Evolutionary conservation across 768 basidiomycete species (phyloP).

Genomic region (Psilocybe tampanensis): DNA sequence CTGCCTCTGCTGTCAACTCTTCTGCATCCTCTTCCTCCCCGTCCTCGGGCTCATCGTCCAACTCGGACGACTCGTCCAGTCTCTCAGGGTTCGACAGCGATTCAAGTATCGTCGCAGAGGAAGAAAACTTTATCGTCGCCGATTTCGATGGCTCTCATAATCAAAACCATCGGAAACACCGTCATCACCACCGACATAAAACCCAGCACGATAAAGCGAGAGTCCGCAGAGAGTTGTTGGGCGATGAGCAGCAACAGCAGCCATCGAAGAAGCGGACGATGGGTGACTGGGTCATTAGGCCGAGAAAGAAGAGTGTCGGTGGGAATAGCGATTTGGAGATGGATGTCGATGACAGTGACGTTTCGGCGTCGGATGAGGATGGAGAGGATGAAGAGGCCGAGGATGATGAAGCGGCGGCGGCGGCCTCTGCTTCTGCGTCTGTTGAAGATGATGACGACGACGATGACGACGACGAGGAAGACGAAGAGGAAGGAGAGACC

Average conservation of each 20-base stretch:
- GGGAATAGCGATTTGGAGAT: constrained; percentile 59
- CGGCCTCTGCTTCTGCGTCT: background rate
- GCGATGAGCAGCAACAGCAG: constrained; percentile 31
- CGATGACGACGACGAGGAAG: constrained; percentile 18
- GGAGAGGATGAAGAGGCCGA: constrained; percentile 46
- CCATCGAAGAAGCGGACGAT: constrained; percentile 22
- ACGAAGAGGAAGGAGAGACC: constrained; percentile 16
- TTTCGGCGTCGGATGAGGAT: constrained; percentile 60
- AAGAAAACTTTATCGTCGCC: constrained; percentile 59
- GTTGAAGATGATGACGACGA: constrained; percentile 23
- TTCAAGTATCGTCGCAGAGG: constrained; percentile 60
- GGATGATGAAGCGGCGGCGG: constrained; percentile 5
- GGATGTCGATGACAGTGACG: constrained; percentile 62
- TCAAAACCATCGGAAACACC: background rate
- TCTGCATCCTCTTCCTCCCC: constrained; percentile 60
- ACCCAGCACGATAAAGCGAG: constrained; percentile 46
- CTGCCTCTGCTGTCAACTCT: constrained; percentile 58
- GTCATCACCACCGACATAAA: background rate
- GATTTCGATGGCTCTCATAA: constrained; percentile 28
- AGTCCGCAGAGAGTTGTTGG: constrained; percentile 60
- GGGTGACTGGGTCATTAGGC: constrained; percentile 69
- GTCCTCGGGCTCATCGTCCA: constrained; percentile 40
- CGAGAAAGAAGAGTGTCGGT: constrained; percentile 72
- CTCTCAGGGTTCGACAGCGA: constrained; percentile 54
- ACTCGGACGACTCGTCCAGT: constrained; percentile 30